Evolutionary conservation across 192 early-diverging fungal species (phyloP).

Genomic region (Rhizoclosmatium globosum): DNA sequence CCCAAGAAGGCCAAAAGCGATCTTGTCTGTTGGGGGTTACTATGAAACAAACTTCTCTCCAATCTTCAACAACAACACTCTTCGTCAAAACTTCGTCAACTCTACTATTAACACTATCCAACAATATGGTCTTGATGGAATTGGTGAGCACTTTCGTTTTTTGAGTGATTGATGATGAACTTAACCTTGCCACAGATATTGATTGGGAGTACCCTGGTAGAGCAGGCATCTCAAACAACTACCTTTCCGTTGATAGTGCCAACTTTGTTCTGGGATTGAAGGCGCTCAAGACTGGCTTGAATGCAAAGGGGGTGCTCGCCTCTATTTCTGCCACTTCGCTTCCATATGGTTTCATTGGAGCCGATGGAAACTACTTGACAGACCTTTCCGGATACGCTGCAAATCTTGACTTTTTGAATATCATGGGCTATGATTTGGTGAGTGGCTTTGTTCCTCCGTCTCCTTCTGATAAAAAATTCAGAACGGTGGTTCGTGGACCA

Average conservation of each 20-base stretch:
- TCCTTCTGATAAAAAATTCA: too few relatives aligned
- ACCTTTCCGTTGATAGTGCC: neutral
- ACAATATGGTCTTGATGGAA: neutral
- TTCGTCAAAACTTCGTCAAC: neutral
- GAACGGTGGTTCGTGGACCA: neutral
- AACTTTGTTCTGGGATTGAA: neutral
- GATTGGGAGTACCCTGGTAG: conserved; percentile 1
- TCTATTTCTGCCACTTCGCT: neutral
- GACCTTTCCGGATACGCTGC: neutral
- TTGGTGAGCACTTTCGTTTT: neutral
- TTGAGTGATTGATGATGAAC: neutral
- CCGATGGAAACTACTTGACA: neutral
- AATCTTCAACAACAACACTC: neutral
- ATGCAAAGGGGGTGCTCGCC: neutral
- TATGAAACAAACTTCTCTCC: neutral
- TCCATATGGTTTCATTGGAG: neutral
- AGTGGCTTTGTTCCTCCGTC: too few relatives aligned
- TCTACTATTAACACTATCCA: neutral
- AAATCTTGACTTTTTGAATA: neutral
- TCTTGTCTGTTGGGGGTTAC: neutral
- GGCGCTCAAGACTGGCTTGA: neutral
- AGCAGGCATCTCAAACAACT: neutral
- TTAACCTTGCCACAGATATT: neutral
- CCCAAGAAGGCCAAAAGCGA: neutral
- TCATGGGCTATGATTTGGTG: conserved; percentile 10